Evolutionary conservation across 2,329 filamentous ascomycete species (phyloP).

Genomic region (Pseudohalonectria lignicola): DNA sequence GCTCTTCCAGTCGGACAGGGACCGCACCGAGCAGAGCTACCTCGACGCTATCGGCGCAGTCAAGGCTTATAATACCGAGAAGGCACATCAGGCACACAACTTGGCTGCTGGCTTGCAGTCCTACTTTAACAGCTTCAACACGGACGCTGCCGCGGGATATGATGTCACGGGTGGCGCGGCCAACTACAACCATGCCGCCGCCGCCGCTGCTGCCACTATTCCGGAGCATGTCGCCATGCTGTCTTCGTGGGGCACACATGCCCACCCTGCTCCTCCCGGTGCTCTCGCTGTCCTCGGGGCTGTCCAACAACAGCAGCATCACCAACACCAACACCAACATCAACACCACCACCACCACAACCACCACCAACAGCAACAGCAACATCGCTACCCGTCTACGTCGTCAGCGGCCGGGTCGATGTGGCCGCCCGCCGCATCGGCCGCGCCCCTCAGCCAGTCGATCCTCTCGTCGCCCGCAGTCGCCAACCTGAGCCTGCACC

Average conservation of each 20-base stretch:
- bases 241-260: too few species aligned
- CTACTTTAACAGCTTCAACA: constrained; percentile 29
- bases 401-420: constrained; percentile 12
- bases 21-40: constrained; percentile 31
- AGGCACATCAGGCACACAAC: constrained; percentile 26
- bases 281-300: too few species aligned
- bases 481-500: constrained; percentile 2
- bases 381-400: too few species aligned
- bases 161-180: too few species aligned
- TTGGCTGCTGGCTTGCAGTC: constrained; percentile 23
- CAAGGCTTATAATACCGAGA: constrained; percentile 22
- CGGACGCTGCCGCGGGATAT: constrained; percentile 22
- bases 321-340: too few species aligned
- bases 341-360: too few species aligned
- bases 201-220: neutral
- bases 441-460: constrained; percentile 20
- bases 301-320: too few species aligned
- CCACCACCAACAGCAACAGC: too few species aligned
- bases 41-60: constrained; percentile 24
- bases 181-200: constrained; percentile 21
- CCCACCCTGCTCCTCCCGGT: too few species aligned
- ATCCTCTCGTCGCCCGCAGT: constrained; percentile 12
- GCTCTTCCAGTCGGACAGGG: constrained; percentile 33
- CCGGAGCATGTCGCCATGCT: neutral
- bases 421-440: constrained; percentile 22